A percentile compares a stretch with the other conserved stretches of the same genome.
Conservation (phyloP, 257 asterid genomes). For the Salvia hispanica region DNA sequence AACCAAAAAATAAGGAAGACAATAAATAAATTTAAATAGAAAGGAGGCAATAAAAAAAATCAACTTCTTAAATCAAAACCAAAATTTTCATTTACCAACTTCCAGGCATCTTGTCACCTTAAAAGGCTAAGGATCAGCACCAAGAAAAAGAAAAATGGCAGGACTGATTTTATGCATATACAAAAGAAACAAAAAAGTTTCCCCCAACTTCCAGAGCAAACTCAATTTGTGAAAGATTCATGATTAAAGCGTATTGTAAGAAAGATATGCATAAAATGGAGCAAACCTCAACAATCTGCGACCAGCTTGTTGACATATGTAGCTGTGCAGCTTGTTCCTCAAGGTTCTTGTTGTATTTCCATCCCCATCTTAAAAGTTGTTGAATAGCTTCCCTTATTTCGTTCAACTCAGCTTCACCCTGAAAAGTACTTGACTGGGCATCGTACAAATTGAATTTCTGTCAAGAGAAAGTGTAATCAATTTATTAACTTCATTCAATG, state of each 20-base stretch:
- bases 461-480: constrained; percentile 15
- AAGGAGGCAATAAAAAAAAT: constrained; percentile 20
- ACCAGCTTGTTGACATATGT: constrained; percentile 95
- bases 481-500: constrained; percentile 16
- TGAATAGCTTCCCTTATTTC: constrained; percentile 79
- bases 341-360: constrained; percentile 91
- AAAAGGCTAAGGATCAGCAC: neutral
- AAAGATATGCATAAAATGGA: constrained; percentile 21
- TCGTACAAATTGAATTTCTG: constrained; percentile 68
- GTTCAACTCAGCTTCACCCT: constrained; percentile 75
- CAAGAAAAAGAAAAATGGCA: constrained; percentile 17
- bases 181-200: constrained; percentile 8
- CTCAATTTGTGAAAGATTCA: constrained; percentile 9
- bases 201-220: constrained; percentile 22
- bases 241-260: constrained; percentile 10
- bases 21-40: constrained; percentile 1
- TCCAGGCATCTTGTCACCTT: constrained; percentile 22
- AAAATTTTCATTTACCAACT: neutral
- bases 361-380: constrained; percentile 89
- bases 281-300: constrained; percentile 89
- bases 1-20: constrained; percentile 24
- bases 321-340: constrained; percentile 99
- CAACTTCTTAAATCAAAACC: constrained; percentile 19
- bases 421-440: constrained; percentile 62
- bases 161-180: constrained; percentile 19